Percentiles rank a stretch among this genome's conserved stretches.
Conservation (phyloP, 495 filamentous ascomycete genomes). For the Penicillium lagena region DNA sequence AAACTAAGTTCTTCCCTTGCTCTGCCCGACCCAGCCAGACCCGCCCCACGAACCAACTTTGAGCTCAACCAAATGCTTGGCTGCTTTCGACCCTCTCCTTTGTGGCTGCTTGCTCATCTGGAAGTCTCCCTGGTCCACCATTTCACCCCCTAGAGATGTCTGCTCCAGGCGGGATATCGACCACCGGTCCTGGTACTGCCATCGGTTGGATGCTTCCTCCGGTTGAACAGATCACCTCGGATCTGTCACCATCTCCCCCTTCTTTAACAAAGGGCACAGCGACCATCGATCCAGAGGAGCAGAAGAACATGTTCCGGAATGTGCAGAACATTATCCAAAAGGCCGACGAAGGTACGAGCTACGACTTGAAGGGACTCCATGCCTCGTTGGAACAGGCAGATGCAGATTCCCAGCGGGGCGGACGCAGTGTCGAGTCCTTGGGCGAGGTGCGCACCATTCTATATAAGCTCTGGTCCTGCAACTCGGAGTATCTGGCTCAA, state of each 20-base stretch:
- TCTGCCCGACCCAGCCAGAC: too few species aligned
- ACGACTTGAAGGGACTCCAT: conserved; percentile 18
- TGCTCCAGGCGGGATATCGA: conserved; percentile 12
- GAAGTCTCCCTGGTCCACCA: not conserved
- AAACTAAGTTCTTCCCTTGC: too few species aligned
- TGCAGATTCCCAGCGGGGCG: conserved; percentile 11
- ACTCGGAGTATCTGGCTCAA: conserved; percentile 36
- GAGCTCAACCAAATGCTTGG: too few species aligned
- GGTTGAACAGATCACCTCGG: conserved; percentile 18
- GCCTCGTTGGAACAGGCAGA: conserved; percentile 22
- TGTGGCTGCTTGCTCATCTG: too few species aligned
- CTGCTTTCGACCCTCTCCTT: too few species aligned
- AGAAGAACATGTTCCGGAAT: conserved; percentile 22
- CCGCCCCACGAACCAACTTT: too few species aligned
- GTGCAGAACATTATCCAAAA: conserved; percentile 19
- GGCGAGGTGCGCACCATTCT: conserved; percentile 20
- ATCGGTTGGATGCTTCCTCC: conserved; percentile 19
- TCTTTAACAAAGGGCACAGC: conserved; percentile 8
- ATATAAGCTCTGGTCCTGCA: conserved; percentile 28
- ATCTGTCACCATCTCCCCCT: conserved; percentile 12
- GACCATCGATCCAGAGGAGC: conserved; percentile 9
- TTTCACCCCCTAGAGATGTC: conserved; percentile 7
- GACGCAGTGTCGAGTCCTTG: conserved; percentile 15
- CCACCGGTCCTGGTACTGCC: conserved; percentile 3
- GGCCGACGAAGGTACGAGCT: conserved; percentile 10